A percentile compares a stretch with the other conserved stretches of the same genome.
Conservation (phyloP, 2,329 filamentous ascomycete genomes). For the Penicillium polonicum region DNA sequence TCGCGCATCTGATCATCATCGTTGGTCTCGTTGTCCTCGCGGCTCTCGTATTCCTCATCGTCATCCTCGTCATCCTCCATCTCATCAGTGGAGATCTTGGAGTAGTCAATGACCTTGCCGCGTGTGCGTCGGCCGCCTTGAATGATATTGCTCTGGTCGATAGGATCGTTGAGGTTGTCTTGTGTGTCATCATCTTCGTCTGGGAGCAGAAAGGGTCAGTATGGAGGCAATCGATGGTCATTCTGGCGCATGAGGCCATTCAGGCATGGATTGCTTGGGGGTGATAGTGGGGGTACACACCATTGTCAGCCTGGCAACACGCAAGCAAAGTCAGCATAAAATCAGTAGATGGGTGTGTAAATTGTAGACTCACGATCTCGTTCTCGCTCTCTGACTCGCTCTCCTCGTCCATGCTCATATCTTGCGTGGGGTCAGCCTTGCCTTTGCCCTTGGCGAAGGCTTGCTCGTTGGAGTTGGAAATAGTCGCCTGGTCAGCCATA, state of each 20-base stretch:
- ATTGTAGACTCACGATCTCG: slow-evolving; percentile 36
- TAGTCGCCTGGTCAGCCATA: slow-evolving; percentile 40
- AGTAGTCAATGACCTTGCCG: slow-evolving; percentile 88
- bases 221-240: slow-evolving; percentile 21
- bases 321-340: background rate
- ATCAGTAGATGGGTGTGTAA: background rate
- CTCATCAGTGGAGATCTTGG: slow-evolving; percentile 78
- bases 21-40: slow-evolving; percentile 30
- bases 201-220: slow-evolving; percentile 17
- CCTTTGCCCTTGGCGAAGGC: slow-evolving; percentile 74
- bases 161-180: slow-evolving; percentile 77
- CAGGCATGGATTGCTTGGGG: background rate
- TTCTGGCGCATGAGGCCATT: background rate
- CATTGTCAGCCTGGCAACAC: slow-evolving; percentile 27
- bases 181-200: slow-evolving; percentile 70
- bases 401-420: slow-evolving; percentile 71
- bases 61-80: slow-evolving; percentile 62
- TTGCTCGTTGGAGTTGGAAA: slow-evolving; percentile 42
- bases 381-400: slow-evolving; percentile 61
- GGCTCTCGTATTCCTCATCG: slow-evolving; percentile 41
- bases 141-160: slow-evolving; percentile 87
- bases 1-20: slow-evolving; percentile 44
- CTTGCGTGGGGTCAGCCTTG: slow-evolving; percentile 63
- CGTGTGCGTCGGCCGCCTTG: slow-evolving; percentile 76
- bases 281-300: slow-evolving; percentile 12